These are phyloP conservation scores for Sporothrix luriei DNA, from an alignment of 2,329 filamentous ascomycete species.

Conservation along the genomic window DNA sequence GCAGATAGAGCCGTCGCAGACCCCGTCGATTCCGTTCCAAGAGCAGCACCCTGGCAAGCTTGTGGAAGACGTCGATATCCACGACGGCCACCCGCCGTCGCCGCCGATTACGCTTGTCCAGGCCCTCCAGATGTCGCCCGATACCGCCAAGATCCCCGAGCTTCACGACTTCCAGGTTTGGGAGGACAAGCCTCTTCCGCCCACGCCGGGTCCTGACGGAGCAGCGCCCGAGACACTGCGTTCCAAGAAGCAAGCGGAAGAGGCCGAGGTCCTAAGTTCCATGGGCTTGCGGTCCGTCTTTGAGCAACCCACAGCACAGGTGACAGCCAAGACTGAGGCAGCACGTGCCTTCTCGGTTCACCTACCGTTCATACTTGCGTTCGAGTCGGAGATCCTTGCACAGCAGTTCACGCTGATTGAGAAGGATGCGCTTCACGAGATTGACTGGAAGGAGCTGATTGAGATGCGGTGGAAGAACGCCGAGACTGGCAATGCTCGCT, in stretches of 20 bases:
- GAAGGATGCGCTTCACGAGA: conserved; percentile 81
- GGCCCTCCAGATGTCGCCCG: conserved; percentile 50
- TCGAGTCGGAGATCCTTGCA: conserved; percentile 75
- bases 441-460: conserved; percentile 85
- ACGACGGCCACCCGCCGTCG: conserved; percentile 44
- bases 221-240: not conserved
- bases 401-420: conserved; percentile 85
- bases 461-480: conserved; percentile 80
- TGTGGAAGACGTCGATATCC: conserved; percentile 26
- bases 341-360: conserved; percentile 56
- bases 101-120: conserved; percentile 54
- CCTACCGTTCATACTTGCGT: conserved; percentile 77
- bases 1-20: conserved; percentile 30
- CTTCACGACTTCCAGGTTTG: conserved; percentile 49
- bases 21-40: conserved; percentile 36
- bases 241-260: conserved; percentile 21
- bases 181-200: conserved; percentile 51
- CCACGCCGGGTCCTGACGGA: conserved; percentile 46
- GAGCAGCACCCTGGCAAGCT: conserved; percentile 32
- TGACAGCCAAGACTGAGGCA: conserved; percentile 38
- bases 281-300: conserved; percentile 35
- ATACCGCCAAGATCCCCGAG: conserved; percentile 44
- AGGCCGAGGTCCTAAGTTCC: conserved; percentile 40
- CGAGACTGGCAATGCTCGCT: conserved; percentile 64
- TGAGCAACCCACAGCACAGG: conserved; percentile 43